Evolutionary conservation across 2,329 filamentous ascomycete species (phyloP), one percentile per base, ranked within the genome.

Genomic region (Fusarium humuli): DNA sequence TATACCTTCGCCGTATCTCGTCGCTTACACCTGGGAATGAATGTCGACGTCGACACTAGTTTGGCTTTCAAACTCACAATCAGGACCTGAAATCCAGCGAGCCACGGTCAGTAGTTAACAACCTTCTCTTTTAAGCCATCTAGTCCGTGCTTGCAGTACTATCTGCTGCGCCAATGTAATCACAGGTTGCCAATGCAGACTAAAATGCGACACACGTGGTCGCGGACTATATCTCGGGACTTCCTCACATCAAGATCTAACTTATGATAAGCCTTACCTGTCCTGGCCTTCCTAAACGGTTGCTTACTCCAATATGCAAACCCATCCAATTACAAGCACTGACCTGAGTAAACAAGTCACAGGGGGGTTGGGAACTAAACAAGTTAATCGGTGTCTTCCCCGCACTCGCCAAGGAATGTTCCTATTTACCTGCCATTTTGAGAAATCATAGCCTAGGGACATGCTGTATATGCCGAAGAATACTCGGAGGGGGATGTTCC

Each of bases 181-280:
- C 49, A 52, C 32, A 18, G 27, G 49, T 41, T 14, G 1, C 2
- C 32, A 41, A 41, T 52, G 23, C 49, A 52, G 18, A 32, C 16
- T 25, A 18, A 13, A 20, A 52, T 41, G 49, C 49, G 27, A 12
- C 49, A 52, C 49, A 52, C 49, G 23, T 52, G 49, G 49, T 41
- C 2, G 13, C 22, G 40, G 25, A 14, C 11, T n/a, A 40, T 52
- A 34, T 23, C 13, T 34, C 14, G 11, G 18, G 27, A 2, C 18
- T 27, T 6, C 10, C 20, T 23, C 16, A 18, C 25, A 25, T 7
- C 22, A 23, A 41, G 23, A 40, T 25, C 20, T n/a, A n/a, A 27
- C 12, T 25, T 27, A 6, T 20, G 12, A n/a, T 3, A 12, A 12
- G 20, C 32, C 16, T 23, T 20, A 27, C 20, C 16, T 6, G 14